Percentiles rank a stretch among this genome's conserved stretches.
These are phyloP conservation scores for Coelastrella sp. DNA, from an alignment of 139 green algal species.

Conservation along the genomic window DNA sequence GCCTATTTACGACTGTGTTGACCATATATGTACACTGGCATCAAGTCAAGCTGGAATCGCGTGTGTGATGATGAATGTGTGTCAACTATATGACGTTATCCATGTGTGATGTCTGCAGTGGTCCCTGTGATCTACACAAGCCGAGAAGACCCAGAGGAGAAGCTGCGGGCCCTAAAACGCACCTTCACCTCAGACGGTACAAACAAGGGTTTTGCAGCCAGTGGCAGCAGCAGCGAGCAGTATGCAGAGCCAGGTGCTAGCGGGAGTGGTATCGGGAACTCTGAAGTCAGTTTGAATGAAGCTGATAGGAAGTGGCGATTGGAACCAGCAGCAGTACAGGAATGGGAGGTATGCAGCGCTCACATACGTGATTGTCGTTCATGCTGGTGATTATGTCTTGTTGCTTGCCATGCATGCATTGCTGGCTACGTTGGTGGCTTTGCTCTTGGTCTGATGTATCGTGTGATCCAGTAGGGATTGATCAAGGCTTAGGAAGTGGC, in stretches of 20 bases:
- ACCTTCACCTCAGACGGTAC: neutral
- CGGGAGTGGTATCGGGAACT: constrained; percentile 47
- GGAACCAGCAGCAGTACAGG: constrained; percentile 40
- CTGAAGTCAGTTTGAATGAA: constrained; percentile 55
- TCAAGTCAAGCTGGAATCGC: too few relatives aligned
- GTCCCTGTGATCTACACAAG: constrained; percentile 59
- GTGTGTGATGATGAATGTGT: too few relatives aligned
- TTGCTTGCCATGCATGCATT: too few relatives aligned
- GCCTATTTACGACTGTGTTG: too few relatives aligned
- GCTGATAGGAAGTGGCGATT: constrained; percentile 81
- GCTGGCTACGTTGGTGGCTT: too few relatives aligned
- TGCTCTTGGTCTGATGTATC: too few relatives aligned
- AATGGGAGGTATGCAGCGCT: constrained; percentile 42
- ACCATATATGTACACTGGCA: too few relatives aligned
- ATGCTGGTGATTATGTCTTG: neutral
- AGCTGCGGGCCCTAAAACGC: constrained; percentile 73
- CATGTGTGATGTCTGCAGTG: constrained; percentile 47
- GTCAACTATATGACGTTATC: too few relatives aligned
- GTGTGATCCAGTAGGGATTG: too few relatives aligned
- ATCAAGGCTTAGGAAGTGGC: constrained; percentile 67
- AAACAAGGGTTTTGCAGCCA: constrained; percentile 72
- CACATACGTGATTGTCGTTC: neutral
- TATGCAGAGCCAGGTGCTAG: neutral
- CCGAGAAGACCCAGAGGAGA: constrained; percentile 70
- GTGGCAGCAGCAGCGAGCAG: constrained; percentile 15